Percentiles rank a stretch among this genome's conserved stretches.
Conservation (phyloP, 2,329 filamentous ascomycete species). For the Claviceps fusiformis region DNA sequence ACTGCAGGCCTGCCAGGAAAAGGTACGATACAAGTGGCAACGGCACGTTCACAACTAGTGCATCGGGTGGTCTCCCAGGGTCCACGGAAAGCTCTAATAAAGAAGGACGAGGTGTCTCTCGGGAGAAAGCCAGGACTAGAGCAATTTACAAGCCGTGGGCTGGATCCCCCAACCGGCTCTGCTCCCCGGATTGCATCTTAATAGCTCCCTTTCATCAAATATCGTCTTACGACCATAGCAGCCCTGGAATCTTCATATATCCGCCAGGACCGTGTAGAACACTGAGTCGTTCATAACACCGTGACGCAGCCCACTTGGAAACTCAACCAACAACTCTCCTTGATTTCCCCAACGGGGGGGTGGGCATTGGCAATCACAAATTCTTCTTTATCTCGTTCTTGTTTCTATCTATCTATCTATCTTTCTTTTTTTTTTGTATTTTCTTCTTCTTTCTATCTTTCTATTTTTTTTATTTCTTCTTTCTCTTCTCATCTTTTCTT, state of each 20-base stretch:
- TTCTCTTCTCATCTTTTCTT: too few species aligned
- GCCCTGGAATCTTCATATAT: not conserved
- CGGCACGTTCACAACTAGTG: not conserved
- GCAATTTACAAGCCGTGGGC: slow-evolving; percentile 1
- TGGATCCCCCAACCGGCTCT: slow-evolving; percentile 4
- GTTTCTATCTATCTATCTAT: too few species aligned
- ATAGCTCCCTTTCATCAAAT: slow-evolving; percentile 7
- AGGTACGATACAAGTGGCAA: not conserved
- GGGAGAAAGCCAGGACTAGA: not conserved
- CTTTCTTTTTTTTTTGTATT: too few species aligned
- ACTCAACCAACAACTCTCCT: not conserved
- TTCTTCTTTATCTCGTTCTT: not conserved
- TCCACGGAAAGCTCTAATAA: not conserved
- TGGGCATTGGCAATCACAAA: not conserved
- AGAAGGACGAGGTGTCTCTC: not conserved
- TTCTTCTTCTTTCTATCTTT: too few species aligned
- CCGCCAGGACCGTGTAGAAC: not conserved
- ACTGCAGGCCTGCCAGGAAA: slow-evolving; percentile 1
- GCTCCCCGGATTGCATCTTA: not conserved
- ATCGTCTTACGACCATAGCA: not conserved
- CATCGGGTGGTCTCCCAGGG: not conserved
- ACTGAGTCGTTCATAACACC: not conserved
- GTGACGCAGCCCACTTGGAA: not conserved
- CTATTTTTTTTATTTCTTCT: too few species aligned
- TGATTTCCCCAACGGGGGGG: not conserved